These are phyloP conservation scores for Zygnema cylindricum DNA, from an alignment of 139 green algal genomes.

Conservation along the genomic window DNA sequence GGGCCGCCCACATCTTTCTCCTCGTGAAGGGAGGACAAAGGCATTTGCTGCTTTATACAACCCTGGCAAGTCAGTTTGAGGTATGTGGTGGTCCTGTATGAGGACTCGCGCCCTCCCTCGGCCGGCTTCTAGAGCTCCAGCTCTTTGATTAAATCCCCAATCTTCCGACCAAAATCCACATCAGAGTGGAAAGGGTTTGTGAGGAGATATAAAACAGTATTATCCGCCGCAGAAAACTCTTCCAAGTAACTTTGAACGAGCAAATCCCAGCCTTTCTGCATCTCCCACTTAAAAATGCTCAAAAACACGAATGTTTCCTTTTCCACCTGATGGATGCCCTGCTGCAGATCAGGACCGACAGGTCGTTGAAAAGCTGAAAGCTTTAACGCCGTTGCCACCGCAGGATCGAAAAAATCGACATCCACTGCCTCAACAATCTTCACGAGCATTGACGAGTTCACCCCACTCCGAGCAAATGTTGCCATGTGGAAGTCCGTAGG, in stretches of 20 bases:
- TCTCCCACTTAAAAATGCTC: conserved; percentile 81
- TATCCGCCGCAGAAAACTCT: conserved; percentile 65
- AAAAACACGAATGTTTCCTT: conserved; percentile 66
- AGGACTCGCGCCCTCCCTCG: conserved; percentile 31
- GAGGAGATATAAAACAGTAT: conserved; percentile 53
- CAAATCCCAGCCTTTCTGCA: conserved; percentile 73
- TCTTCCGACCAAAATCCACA: conserved; percentile 43
- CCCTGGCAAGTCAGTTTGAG: conserved; percentile 52
- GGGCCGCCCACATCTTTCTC: conserved; percentile 70
- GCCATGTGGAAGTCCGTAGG: conserved; percentile 66
- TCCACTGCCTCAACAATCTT: conserved; percentile 58
- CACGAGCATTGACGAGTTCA: conserved; percentile 32
- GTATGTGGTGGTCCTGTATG: conserved; percentile 39
- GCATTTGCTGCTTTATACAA: conserved; percentile 71
- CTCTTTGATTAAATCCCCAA: conserved; percentile 19
- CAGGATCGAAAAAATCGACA: conserved; percentile 45
- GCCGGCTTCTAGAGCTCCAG: conserved; percentile 15
- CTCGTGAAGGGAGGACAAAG: conserved; percentile 80
- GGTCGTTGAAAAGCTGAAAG: neutral
- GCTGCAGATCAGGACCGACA: neutral
- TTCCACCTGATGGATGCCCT: neutral
- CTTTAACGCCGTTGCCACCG: neutral
- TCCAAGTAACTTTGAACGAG: conserved; percentile 68
- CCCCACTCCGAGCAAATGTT: conserved; percentile 57
- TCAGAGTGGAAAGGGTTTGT: conserved; percentile 59